Percentiles rank a stretch among this genome's conserved stretches.
phyloP scores from a whole-genome alignment of 306 rosid genomes.

The Trichosanthes cucumerina region DNA sequence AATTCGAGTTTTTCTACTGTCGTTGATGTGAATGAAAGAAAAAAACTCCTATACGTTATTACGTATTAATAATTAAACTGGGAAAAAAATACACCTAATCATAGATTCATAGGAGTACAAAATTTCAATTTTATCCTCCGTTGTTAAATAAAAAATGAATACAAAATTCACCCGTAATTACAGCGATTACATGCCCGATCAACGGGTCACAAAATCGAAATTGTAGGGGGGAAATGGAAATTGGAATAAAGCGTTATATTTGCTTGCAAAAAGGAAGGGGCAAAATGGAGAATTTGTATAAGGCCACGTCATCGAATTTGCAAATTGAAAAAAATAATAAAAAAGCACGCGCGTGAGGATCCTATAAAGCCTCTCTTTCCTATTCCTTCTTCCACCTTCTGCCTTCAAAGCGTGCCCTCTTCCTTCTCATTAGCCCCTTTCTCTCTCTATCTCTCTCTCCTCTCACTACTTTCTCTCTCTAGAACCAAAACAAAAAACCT shows the following conservation, averaged over 20 bases:
- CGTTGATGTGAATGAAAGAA: too few relatives aligned
- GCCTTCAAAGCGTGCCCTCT: conserved; percentile 45
- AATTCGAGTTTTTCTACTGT: too few relatives aligned
- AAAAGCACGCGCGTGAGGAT: conserved; percentile 44
- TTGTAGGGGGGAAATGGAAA: neutral
- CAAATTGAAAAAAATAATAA: conserved; percentile 16
- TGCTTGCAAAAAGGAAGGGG: neutral
- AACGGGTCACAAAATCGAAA: conserved; percentile 46
- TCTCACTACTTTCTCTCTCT: conserved; percentile 18
- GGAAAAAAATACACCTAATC: neutral
- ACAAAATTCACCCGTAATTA: neutral
- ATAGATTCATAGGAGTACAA: neutral
- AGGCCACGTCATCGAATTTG: conserved; percentile 31
- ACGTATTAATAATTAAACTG: neutral
- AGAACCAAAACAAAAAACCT: conserved; percentile 5
- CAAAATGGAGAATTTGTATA: neutral
- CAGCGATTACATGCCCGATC: conserved; percentile 10
- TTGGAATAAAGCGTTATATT: neutral
- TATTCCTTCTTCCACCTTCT: conserved; percentile 24
- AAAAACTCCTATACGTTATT: neutral
- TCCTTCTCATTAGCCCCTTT: conserved; percentile 23
- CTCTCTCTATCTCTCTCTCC: conserved; percentile 20
- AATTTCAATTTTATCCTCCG: neutral
- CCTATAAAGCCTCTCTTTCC: conserved; percentile 35
- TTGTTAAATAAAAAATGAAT: neutral